These are phyloP conservation scores for Sporothrix brunneoviolacea DNA, from an alignment of 2,329 filamentous ascomycete genomes.

Conservation along the genomic window DNA sequence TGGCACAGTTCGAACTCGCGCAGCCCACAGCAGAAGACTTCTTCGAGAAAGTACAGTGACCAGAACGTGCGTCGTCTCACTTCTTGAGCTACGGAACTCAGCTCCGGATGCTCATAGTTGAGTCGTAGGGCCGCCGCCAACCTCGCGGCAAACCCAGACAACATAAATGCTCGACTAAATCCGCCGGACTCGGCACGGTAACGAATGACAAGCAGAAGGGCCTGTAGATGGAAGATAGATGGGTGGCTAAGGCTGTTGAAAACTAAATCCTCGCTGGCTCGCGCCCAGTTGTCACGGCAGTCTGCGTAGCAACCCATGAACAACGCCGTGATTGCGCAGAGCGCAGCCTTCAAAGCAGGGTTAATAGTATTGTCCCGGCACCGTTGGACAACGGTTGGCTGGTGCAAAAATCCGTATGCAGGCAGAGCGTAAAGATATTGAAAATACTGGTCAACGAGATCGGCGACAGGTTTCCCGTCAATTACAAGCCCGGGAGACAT, in stretches of 20 bases:
- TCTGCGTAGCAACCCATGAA: background rate
- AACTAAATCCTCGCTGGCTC: background rate
- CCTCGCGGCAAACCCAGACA: background rate
- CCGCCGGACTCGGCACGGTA: conserved; percentile 1
- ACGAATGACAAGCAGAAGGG: background rate
- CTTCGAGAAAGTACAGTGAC: conserved; percentile 9
- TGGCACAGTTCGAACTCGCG: conserved; percentile 5
- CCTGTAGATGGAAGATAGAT: conserved; percentile 4
- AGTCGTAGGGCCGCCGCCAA: background rate
- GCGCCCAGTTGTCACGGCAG: background rate
- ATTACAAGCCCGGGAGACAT: background rate
- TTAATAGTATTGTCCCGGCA: conserved; percentile 3
- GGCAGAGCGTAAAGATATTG: background rate
- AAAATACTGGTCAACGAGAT: conserved; percentile 6
- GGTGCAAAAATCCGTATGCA: conserved; percentile 1
- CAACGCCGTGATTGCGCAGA: conserved; percentile 4
- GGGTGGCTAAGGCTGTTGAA: background rate
- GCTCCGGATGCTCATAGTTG: conserved; percentile 3
- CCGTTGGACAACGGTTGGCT: background rate
- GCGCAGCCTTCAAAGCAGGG: conserved; percentile 1
- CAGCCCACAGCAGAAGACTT: conserved; percentile 3
- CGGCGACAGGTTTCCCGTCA: background rate
- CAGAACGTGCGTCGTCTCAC: conserved; percentile 7
- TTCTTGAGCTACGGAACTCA: conserved; percentile 1
- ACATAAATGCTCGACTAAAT: conserved; percentile 1